phyloP scores from a whole-genome alignment of 257 asterid genomes.

The Paulownia fortunei region DNA sequence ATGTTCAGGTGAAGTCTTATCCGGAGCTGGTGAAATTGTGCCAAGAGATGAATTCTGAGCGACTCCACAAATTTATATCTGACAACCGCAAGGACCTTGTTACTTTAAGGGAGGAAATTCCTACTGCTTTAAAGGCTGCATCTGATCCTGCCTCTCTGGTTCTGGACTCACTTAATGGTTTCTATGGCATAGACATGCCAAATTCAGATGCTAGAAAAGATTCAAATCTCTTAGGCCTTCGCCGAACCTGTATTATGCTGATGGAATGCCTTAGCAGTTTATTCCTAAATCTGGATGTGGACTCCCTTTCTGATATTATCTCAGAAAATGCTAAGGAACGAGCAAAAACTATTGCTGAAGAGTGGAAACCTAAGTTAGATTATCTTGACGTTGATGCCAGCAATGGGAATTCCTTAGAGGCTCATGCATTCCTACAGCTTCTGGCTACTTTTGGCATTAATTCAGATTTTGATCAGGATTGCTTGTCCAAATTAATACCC shows the following conservation, averaged over 20 bases:
- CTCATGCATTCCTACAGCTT: conserved; percentile 96
- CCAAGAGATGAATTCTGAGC: conserved; percentile 84
- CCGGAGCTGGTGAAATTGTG: conserved; percentile 86
- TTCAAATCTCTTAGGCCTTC: conserved; percentile 80
- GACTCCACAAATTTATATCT: conserved; percentile 91
- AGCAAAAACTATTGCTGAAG: conserved; percentile 89
- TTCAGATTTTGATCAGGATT: conserved; percentile 81
- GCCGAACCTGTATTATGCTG: conserved; percentile 94
- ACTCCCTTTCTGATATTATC: conserved; percentile 45
- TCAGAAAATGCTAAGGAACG: conserved; percentile 70
- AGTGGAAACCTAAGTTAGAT: conserved; percentile 91
- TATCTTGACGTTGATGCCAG: conserved; percentile 92
- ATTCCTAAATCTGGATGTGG: conserved; percentile 48
- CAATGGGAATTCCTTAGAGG: conserved; percentile 95
- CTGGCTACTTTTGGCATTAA: conserved; percentile 89
- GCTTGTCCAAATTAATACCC: conserved; percentile 81
- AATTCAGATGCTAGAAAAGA: conserved; percentile 79
- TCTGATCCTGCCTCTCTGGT: conserved; percentile 79
- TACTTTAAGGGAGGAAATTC: conserved; percentile 84
- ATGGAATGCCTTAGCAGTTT: conserved; percentile 91
- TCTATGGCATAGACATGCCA: conserved; percentile 63
- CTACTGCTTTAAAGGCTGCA: conserved; percentile 82
- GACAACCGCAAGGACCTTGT: conserved; percentile 93
- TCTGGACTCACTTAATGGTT: conserved; percentile 87
- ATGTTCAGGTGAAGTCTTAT: conserved; percentile 64